These are phyloP conservation scores for Mycena filopes DNA, from an alignment of 768 basidiomycete genomes.

Conservation along the genomic window DNA sequence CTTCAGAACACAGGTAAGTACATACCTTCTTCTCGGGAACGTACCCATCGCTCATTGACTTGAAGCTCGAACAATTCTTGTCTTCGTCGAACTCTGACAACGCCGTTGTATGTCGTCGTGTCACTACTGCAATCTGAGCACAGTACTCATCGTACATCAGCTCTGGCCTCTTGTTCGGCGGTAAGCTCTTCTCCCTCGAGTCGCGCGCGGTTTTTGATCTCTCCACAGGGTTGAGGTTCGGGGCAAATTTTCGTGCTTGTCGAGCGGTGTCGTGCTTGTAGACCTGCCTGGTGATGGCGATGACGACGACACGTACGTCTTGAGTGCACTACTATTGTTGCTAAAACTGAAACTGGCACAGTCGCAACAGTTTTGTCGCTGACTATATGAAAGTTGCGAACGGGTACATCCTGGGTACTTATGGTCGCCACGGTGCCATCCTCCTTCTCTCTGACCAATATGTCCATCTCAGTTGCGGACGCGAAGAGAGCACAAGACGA, in stretches of 20 bases:
- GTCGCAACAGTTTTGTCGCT: background rate
- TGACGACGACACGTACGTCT: slow-evolving; percentile 7
- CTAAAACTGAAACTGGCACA: background rate
- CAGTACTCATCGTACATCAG: background rate
- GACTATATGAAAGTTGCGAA: slow-evolving; percentile 9
- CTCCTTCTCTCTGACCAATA: background rate
- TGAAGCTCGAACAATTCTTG: slow-evolving; percentile 8
- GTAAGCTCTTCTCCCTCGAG: background rate
- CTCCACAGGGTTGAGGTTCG: too few species aligned
- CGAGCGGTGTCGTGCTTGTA: slow-evolving; percentile 8
- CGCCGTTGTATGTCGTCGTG: too few species aligned
- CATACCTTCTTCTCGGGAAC: too few species aligned
- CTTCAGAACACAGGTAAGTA: background rate
- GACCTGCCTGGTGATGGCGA: slow-evolving; percentile 27
- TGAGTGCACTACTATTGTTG: too few species aligned
- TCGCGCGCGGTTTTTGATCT: too few species aligned
- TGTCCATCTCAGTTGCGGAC: slow-evolving; percentile 3
- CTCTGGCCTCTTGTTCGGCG: slow-evolving; percentile 15
- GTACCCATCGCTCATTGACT: background rate
- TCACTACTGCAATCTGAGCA: too few species aligned
- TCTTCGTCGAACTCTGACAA: too few species aligned
- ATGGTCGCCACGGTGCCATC: too few species aligned
- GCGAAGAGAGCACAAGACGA: slow-evolving; percentile 16
- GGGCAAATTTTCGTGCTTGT: slow-evolving; percentile 14
- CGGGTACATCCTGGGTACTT: slow-evolving; percentile 20